These are phyloP conservation scores for Cyclocybe cylindracea DNA, from an alignment of 768 basidiomycete genomes.

Conservation along the genomic window DNA sequence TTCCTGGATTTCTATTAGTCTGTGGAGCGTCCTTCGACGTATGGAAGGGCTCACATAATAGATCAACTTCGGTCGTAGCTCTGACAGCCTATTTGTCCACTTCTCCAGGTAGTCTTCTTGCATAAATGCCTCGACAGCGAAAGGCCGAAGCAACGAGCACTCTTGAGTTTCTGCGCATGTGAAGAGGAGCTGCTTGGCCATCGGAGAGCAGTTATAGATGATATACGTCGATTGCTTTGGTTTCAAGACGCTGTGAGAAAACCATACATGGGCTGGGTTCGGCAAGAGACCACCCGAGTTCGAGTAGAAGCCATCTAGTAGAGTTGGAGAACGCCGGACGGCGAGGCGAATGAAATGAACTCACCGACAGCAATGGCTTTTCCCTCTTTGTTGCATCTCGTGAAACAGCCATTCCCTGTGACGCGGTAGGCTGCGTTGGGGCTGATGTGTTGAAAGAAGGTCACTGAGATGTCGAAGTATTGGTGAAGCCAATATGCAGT, in stretches of 20 bases:
- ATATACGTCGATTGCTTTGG: background rate
- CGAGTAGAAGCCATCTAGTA: too few species aligned
- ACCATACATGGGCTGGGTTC: constrained; percentile 1
- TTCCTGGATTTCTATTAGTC: background rate
- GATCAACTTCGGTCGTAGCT: background rate
- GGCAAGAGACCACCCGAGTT: too few species aligned
- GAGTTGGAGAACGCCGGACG: too few species aligned
- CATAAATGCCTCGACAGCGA: background rate
- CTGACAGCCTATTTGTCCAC: background rate
- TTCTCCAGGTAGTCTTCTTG: background rate
- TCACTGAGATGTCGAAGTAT: too few species aligned
- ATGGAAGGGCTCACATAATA: background rate
- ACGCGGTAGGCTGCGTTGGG: too few species aligned
- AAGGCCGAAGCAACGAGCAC: background rate
- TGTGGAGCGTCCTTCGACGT: background rate
- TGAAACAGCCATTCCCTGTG: too few species aligned
- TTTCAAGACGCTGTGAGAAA: background rate
- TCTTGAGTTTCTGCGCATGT: background rate
- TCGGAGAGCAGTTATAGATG: background rate
- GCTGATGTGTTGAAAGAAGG: too few species aligned
- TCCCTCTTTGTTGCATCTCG: too few species aligned
- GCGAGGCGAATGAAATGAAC: too few species aligned
- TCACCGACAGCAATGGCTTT: too few species aligned
- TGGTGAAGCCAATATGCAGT: too few species aligned
- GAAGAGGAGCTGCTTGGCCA: background rate